Conservation (phyloP, 495 filamentous ascomycete genomes). For the Xylaria castorea region DNA sequence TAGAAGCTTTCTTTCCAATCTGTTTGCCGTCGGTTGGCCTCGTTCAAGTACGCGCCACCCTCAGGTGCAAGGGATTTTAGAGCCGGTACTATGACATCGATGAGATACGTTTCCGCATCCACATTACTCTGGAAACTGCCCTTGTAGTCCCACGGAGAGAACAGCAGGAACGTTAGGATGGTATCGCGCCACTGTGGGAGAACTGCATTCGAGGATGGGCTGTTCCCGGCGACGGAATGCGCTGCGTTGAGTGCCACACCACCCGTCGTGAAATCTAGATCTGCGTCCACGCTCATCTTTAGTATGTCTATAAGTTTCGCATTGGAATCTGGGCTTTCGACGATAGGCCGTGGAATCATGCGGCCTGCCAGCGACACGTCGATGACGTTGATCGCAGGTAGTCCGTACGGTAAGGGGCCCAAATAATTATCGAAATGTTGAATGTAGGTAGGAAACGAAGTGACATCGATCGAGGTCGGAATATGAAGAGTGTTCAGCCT, state of each 20-base stretch:
- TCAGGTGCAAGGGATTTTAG: constrained; percentile 47
- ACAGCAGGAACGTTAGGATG: constrained; percentile 35
- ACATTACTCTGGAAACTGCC: constrained; percentile 32
- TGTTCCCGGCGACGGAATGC: constrained; percentile 35
- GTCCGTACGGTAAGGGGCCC: constrained; percentile 46
- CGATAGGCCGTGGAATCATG: constrained; percentile 61
- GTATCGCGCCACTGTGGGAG: constrained; percentile 53
- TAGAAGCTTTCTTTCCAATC: constrained; percentile 61
- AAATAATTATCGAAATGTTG: constrained; percentile 55
- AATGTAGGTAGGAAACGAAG: constrained; percentile 35
- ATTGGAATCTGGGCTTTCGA: constrained; percentile 42
- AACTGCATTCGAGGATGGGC: constrained; percentile 54
- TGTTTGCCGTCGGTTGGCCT: constrained; percentile 54
- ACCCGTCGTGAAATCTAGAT: not conserved
- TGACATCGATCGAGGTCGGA: constrained; percentile 34
- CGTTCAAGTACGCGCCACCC: constrained; percentile 56
- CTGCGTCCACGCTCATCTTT: constrained; percentile 45
- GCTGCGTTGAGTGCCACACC: constrained; percentile 44
- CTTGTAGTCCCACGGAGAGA: constrained; percentile 38
- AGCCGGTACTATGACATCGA: constrained; percentile 40
- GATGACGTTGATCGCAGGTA: constrained; percentile 46
- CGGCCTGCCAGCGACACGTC: constrained; percentile 63
- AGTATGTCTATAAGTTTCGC: constrained; percentile 36
- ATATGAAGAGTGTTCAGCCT: constrained; percentile 44
- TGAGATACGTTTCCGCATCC: constrained; percentile 40